Evolutionary conservation across 305 asterid genomes (phyloP), one percentile per base, ranked within the genome.

Genomic region (Fraxinus ornus): DNA sequence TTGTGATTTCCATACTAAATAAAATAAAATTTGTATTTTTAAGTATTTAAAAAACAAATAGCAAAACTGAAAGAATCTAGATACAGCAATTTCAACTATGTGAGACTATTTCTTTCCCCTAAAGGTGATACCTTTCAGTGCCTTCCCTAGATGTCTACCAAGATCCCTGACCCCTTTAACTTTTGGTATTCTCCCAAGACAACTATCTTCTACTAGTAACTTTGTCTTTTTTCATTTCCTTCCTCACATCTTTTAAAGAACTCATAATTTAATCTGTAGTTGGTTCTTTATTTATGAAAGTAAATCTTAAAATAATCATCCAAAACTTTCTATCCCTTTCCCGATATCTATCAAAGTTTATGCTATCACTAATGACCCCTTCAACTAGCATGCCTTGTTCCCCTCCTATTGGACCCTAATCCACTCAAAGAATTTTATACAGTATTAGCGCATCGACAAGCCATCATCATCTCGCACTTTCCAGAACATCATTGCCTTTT

Each of bases 121-220:
- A 62, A 47, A 35, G 12, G 19, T 22, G 32, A 78, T 36, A 32
- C 28, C 57, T 47, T 30, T 37, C 28, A 62, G 32, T 3, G 37
- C 44, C 60, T 80, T 70, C 75, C 78, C n/a, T 62, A 68, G 39
- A 26, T 47, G 66, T 28, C 66, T 57, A 6, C n/a, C 17, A 49
- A 74, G 41, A 37, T 55, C 64, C 75, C 60, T 12, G 15, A 52
- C 73, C 64, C 78, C 82, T 39, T 47, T 78, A 36, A 57, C 75
- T 21, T 62, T 13, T 41, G 19, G 62, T 77, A 73, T 68, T 30
- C 37, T 13, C 68, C 5, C 21, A 24, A 9, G 77, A 12, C 26
- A 82, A 44, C 64, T 70, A 62, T 19, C 24, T 52, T 24, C 33
- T 28, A 78, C 75, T 52, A 19, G 21, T 33, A 52, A 28, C 8